phyloP scores from a whole-genome alignment of 2,329 filamentous ascomycete genomes.

The Rasamsonia emersonii region DNA sequence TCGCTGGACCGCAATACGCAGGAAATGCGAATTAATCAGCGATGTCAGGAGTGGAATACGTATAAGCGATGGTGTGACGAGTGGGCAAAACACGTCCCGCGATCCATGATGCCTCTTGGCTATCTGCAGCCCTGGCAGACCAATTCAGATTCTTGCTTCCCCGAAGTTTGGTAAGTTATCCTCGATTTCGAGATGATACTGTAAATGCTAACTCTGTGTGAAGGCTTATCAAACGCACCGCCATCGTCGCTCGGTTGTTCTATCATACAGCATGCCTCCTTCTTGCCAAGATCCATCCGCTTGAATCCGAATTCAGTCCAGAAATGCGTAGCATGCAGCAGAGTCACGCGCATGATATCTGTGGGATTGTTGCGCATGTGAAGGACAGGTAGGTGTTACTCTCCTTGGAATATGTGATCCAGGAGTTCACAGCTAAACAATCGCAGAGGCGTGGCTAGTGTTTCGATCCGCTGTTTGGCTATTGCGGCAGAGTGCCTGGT shows the following conservation, averaged over 20 bases:
- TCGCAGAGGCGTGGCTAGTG: slow-evolving; percentile 59
- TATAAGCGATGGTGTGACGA: slow-evolving; percentile 74
- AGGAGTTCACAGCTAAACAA: background rate
- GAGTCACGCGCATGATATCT: slow-evolving; percentile 73
- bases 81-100: slow-evolving; percentile 71
- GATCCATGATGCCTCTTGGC: slow-evolving; percentile 79
- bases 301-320: slow-evolving; percentile 48
- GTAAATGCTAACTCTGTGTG: slow-evolving; percentile 5
- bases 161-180: slow-evolving; percentile 66
- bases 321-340: slow-evolving; percentile 64
- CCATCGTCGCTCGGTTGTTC: slow-evolving; percentile 73
- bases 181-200: background rate
- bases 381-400: slow-evolving; percentile 55
- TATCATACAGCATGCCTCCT: slow-evolving; percentile 82
- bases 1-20: slow-evolving; percentile 49
- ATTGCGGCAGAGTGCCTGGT: slow-evolving; percentile 68
- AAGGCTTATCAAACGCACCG: slow-evolving; percentile 73
- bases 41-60: slow-evolving; percentile 66
- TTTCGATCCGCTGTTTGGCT: slow-evolving; percentile 69
- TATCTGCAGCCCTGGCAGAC: slow-evolving; percentile 63
- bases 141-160: slow-evolving; percentile 64
- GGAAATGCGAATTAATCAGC: slow-evolving; percentile 54
- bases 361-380: slow-evolving; percentile 78
- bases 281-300: slow-evolving; percentile 70
- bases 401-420: background rate